A percentile compares a stretch with the other conserved stretches of the same genome.
These are phyloP conservation scores for Colletotrichum sansevieriae DNA, from an alignment of 2,329 filamentous ascomycete species.

Conservation along the genomic window DNA sequence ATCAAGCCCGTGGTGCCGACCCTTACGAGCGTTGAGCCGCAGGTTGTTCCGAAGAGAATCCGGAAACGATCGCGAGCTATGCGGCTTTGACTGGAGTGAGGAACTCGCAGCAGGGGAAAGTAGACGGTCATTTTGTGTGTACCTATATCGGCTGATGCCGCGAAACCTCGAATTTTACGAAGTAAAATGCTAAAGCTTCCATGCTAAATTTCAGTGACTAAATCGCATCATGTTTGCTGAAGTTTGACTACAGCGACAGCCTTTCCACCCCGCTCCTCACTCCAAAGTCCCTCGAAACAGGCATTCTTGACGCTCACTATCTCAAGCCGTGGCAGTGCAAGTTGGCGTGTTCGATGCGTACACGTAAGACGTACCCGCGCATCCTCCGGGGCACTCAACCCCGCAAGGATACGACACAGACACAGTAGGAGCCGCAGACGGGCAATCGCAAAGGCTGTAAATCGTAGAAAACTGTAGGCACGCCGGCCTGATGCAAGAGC, in stretches of 20 bases:
- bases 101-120: background rate
- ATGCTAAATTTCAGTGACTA: too few relatives aligned
- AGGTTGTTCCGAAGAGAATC: slow-evolving; percentile 33
- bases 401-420: slow-evolving; percentile 24
- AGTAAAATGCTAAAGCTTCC: too few relatives aligned
- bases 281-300: too few relatives aligned
- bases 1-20: slow-evolving; percentile 55
- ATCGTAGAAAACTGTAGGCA: slow-evolving; percentile 28
- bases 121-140: background rate
- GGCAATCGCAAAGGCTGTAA: slow-evolving; percentile 29
- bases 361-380: slow-evolving; percentile 28
- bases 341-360: slow-evolving; percentile 27
- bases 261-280: too few relatives aligned
- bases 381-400: slow-evolving; percentile 29
- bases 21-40: slow-evolving; percentile 48
- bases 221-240: too few relatives aligned
- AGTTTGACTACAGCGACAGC: too few relatives aligned
- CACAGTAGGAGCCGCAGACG: slow-evolving; percentile 26
- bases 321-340: background rate
- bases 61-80: slow-evolving; percentile 24
- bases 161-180: too few relatives aligned
- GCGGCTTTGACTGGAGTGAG: slow-evolving; percentile 2
- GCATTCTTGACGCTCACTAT: background rate
- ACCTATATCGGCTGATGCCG: too few relatives aligned
- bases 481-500: slow-evolving; percentile 13